Evolutionary conservation across 2,329 filamentous ascomycete genomes (phyloP), one percentile per base, ranked within the genome.

Genomic region (Clarireedia sp.): DNA sequence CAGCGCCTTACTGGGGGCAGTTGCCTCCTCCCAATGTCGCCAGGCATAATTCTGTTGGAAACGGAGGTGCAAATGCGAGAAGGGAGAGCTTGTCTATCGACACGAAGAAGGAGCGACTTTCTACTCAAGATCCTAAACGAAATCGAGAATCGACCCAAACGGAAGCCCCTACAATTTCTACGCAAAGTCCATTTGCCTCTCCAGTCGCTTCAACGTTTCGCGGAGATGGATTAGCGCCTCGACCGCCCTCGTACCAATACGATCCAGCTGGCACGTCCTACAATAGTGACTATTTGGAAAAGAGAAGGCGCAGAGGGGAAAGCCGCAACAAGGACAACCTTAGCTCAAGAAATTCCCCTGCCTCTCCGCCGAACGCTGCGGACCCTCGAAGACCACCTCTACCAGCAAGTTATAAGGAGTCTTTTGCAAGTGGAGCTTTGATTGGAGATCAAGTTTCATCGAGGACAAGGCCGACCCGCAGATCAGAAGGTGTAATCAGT

Each of bases 381-480:
- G 84, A 87, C 61, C 79, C 77, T 26, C 81, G 84, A 54, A 76
- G 75, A 63, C 77, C 74, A 29, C 67, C 69, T 8, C 81, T 81
- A 40, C 81, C 85, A 4, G 64, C 76, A 37, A 82, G 78, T 66
- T 83, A 81, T 68, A 77, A 73, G 58, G 73, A 76, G 36, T 75
- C 78, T 8, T 72, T 75, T 62, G 73, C 70, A 41, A 72, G 70
- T 60, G 69, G 69, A 47, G 70, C 55, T 14, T 57, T 63, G 17
- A 62, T 68, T 5, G 67, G 69, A 51, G 66, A 63, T 23, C 66
- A 65, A 63, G 58, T 64, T 59, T 60, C 68, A 54, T 62, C 61
- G 45, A 55, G 67, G 55, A 56, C 63, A 24, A 55, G 63, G 44
- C 55, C 67, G 62, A 50, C 63, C 67, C 51, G 70, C 64, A 55